phyloP scores from a whole-genome alignment of 371 early-diverging fungal species.

The Chytridium lagenaria region DNA sequence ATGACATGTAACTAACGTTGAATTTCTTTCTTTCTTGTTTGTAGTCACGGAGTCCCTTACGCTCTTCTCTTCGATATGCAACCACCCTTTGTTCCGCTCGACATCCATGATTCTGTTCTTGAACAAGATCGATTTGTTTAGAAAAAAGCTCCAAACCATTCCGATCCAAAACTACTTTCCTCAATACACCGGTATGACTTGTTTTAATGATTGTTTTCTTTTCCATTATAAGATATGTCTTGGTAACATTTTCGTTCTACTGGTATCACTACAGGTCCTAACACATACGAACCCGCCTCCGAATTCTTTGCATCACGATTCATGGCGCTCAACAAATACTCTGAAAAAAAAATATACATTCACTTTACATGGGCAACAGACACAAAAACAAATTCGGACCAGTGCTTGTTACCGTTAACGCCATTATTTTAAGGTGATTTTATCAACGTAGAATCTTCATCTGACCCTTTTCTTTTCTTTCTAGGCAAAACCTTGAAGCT shows the following conservation, averaged over 20 bases:
- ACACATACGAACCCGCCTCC: constrained; percentile 77
- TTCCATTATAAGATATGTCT: too few species aligned
- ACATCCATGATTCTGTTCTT: constrained; percentile 75
- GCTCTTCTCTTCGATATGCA: constrained; percentile 79
- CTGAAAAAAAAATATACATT: constrained; percentile 59
- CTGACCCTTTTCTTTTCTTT: not conserved
- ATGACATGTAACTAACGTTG: not conserved
- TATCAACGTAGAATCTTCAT: not conserved
- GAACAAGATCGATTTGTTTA: constrained; percentile 77
- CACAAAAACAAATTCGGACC: constrained; percentile 84
- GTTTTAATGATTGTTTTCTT: too few species aligned
- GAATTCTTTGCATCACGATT: constrained; percentile 85
- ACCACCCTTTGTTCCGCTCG: constrained; percentile 68
- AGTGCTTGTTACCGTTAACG: constrained; percentile 31
- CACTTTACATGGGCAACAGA: constrained; percentile 98
- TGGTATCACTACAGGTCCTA: too few species aligned
- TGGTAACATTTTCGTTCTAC: too few species aligned
- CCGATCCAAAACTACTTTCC: constrained; percentile 56
- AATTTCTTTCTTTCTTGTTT: not conserved
- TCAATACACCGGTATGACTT: constrained; percentile 50
- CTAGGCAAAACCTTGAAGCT: constrained; percentile 19
- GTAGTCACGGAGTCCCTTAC: constrained; percentile 59
- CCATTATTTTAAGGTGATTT: constrained; percentile 23
- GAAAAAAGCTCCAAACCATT: constrained; percentile 51
- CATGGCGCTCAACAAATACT: constrained; percentile 66